Percentiles rank a stretch among this genome's conserved stretches.
Conservation (phyloP, 2,329 filamentous ascomycete species). For the Pseudocercospora pini-densiflorae region DNA sequence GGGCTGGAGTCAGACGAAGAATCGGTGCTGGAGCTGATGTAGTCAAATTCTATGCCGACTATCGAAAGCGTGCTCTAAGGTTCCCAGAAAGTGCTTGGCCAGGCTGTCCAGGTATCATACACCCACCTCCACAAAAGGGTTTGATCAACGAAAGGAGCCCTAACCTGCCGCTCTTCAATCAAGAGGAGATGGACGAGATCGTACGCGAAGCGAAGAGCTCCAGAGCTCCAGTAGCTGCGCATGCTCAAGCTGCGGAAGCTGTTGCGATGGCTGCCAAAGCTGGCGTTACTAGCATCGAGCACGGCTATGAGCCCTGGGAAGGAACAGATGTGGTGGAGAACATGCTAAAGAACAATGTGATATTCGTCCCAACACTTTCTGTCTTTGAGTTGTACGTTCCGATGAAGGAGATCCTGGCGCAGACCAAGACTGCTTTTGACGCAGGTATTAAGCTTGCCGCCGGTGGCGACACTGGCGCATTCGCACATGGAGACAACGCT, state of each 20-base stretch:
- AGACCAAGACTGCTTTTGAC: slow-evolving; percentile 52
- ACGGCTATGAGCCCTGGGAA: slow-evolving; percentile 33
- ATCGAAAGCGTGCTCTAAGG: slow-evolving; percentile 36
- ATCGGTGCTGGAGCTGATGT: slow-evolving; percentile 41
- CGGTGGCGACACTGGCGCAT: slow-evolving; percentile 60
- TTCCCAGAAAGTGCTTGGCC: slow-evolving; percentile 34
- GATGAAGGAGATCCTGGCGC: slow-evolving; percentile 36
- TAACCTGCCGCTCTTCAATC: slow-evolving; percentile 32
- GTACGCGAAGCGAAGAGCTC: slow-evolving; percentile 36
- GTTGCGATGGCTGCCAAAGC: slow-evolving; percentile 39
- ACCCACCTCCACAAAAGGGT: slow-evolving; percentile 28
- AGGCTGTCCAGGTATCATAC: slow-evolving; percentile 33
- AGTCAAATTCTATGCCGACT: slow-evolving; percentile 43
- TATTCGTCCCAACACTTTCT: slow-evolving; percentile 60
- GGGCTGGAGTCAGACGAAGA: slow-evolving; percentile 37
- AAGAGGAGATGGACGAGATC: slow-evolving; percentile 39
- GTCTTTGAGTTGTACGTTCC: slow-evolving; percentile 45
- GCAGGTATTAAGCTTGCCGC: slow-evolving; percentile 56
- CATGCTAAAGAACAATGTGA: slow-evolving; percentile 51
- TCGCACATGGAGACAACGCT: slow-evolving; percentile 58
- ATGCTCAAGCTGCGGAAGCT: slow-evolving; percentile 36
- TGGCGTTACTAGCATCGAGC: slow-evolving; percentile 41
- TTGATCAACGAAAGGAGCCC: slow-evolving; percentile 31
- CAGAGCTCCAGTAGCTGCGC: slow-evolving; percentile 38
- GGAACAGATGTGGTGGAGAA: slow-evolving; percentile 48